Evolutionary conservation across 805 yeast genomes (phyloP), one percentile per base, ranked within the genome.

Genomic region (Kodamaea hsintzibuensis): DNA sequence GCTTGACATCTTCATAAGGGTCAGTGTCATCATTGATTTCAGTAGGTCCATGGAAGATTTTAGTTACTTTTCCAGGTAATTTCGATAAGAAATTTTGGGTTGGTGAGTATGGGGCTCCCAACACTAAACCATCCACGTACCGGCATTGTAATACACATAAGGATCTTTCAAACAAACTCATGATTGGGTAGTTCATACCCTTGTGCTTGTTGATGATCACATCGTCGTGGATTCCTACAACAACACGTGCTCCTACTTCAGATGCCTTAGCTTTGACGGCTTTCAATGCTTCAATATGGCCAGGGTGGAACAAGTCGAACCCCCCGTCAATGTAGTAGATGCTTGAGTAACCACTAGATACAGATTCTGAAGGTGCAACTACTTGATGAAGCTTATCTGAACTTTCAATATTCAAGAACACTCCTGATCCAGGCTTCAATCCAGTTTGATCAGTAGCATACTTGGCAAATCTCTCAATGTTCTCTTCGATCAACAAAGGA

Each of bases 251-350:
- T 8, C 70, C 67, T 1, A 62, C 67, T 13, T 63, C 64, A 3
- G 62, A 57, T 0, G 83, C 81, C 18, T 63, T 59, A 37, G 69
- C 68, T 33, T 76, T 65, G 18, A 87, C 79, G 13, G 74, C 66
- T 54, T 80, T 73, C 57, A 93, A 74, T 8, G 86, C 86, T 60
- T 85, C 87, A 54, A 93, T 89, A 67, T 95, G 98, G 17, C 96
- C 98, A 17, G 96, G 91, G 68, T 91, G 91, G 72, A 95, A 92
- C 52, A 95, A 77, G 69, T 95, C 99, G 73, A 92, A 95, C 1
- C 88, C 88, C 10, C 98, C 98, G 59, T 84, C 88, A 14, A 90
- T 79, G 63, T 88, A 90, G 49, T 74, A 75, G 12, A 78, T 59
- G 51, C 61, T 62, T n/a, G 53, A 33, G 49, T 66, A 57, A 54